Base-by-base conservation (phyloP, 768 basidiomycete species). In the Phlegmacium glaucopus region DNA sequence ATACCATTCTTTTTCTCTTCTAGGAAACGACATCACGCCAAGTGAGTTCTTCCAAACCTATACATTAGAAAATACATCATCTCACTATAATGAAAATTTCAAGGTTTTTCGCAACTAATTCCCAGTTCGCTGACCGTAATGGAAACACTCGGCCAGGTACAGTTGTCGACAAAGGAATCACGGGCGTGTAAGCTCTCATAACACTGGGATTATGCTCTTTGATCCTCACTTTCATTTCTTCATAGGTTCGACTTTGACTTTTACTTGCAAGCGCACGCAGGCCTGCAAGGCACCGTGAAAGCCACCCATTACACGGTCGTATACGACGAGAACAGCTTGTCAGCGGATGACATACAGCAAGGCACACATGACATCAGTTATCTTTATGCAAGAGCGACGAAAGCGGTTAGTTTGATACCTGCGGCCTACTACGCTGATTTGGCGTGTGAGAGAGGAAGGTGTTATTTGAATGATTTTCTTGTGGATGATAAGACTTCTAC, bases 131-230 rank as follows among this genome's bases (percentile, higher is more conserved):
- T 2, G 79, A 82, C 54, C 70, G 61, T 45, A 88, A 86, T 48
- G 88, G 89, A 1, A 91, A 93, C 56, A 87, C 89, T 0, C 74
- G 72, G 3, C 85, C 90, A 0, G 90, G 90, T 2, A 90, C 90
- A 0, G 79, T 93, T 4, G 82, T 90, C 9, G 90, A 93, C 62
- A 77, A 78, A 58, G 90, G 90, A 4, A 70, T 91, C 30, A 90
- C 90, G 2, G 79, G 76, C 1, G 76, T 83, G 79, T 85, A 71
- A 41, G 77, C 54, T 15, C 1, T 13, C 42, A 37, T 27, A 36
- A 32, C 18, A 39, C 16, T 7, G 9, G 6, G 30, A 16, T 6
- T 25, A 6, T 4, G 32, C 42, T 39, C n/a, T 13, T 45, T 35
- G 4, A 37, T 22, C 41, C 16, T 39, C 39, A 29, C 32, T 11